Conservation (phyloP, 2,329 filamentous ascomycete species). For the Blumeriella jaapii region DNA sequence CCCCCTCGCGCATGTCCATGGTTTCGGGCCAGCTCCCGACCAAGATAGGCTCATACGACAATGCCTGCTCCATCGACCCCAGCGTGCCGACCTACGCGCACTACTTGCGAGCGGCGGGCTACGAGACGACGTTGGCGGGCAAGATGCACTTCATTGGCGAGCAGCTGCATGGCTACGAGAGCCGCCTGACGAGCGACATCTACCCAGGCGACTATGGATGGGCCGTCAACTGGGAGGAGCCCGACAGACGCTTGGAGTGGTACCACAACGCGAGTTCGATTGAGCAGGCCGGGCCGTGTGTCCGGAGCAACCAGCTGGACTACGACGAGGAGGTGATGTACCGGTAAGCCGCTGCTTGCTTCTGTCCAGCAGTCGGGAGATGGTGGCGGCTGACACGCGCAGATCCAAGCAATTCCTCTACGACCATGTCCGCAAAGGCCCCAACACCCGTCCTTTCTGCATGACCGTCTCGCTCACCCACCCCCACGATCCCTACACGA, state of each 20-base stretch:
- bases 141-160: constrained; percentile 98
- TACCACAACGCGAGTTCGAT: constrained; percentile 95
- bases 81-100: constrained; percentile 88
- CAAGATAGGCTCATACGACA: constrained; percentile 87
- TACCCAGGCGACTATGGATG: constrained; percentile 92
- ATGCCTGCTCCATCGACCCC: constrained; percentile 71
- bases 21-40: constrained; percentile 85
- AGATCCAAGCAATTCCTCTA: constrained; percentile 75
- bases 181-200: constrained; percentile 85
- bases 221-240: constrained; percentile 92
- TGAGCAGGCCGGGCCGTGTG: constrained; percentile 76
- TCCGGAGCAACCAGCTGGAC: constrained; percentile 88
- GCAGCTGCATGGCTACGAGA: constrained; percentile 88
- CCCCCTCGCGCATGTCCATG: constrained; percentile 88
- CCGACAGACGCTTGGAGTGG: constrained; percentile 78
- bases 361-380: too few relatives aligned
- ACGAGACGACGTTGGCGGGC: constrained; percentile 81
- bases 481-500: constrained; percentile 90
- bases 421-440: constrained; percentile 75
- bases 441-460: constrained; percentile 64
- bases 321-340: constrained; percentile 96
- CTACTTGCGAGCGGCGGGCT: constrained; percentile 73
- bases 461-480: constrained; percentile 88
- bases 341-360: constrained; percentile 40
- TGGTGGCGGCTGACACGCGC: too few relatives aligned